Evolutionary conservation across 257 asterid species (phyloP), one percentile per base, ranked within the genome.

Genomic region (Penstemon davidsonii): DNA sequence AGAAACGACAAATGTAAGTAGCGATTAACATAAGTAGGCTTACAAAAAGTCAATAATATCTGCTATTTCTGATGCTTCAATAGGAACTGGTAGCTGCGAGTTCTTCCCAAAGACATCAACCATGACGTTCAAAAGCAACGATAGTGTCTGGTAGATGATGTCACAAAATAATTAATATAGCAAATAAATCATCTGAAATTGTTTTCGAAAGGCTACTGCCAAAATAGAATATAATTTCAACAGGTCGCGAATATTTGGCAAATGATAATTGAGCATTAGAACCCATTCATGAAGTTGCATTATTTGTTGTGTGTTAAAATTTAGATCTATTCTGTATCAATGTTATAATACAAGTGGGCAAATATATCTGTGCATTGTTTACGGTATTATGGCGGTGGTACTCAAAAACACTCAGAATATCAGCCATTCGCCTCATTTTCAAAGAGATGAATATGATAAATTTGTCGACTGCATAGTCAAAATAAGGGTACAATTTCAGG

Each of bases 61-160:
- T 69, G 92, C 79, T 76, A 94, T 88, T 68, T 94, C 92, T 15
- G 95, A 78, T 63, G 97, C 97, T 75, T 91, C 91, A 36, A 87
- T 78, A 63, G 88, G 86, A 69, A 83, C 80, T 54, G 89, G 60
- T 11, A 82, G 85, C 78, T 84, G 96, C 41, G 87, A 67, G 77
- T 88, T 91, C 86, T 84, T 87, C 78, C 97, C 99, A 62, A 94
- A 88, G n/a, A 91, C 95, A 84, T 94, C 99, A 54, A 74, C 85
- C 91, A 94, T 79, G 39, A 86, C 79, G 50, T 64, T 83, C 60
- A 94, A 72, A 58, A 94, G 95, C 84, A 84, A 77, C 2, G 96
- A 79, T 64, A 94, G 73, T 41, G 83, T 87, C 97, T 93, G 86
- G 10, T 63, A 64, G 44, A 65, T 33, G 42, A 71, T 41, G 43